Percentiles rank a stretch among this genome's conserved stretches.
phyloP scores from a whole-genome alignment of 345 rosid species.

The Eucalyptus marginata region DNA sequence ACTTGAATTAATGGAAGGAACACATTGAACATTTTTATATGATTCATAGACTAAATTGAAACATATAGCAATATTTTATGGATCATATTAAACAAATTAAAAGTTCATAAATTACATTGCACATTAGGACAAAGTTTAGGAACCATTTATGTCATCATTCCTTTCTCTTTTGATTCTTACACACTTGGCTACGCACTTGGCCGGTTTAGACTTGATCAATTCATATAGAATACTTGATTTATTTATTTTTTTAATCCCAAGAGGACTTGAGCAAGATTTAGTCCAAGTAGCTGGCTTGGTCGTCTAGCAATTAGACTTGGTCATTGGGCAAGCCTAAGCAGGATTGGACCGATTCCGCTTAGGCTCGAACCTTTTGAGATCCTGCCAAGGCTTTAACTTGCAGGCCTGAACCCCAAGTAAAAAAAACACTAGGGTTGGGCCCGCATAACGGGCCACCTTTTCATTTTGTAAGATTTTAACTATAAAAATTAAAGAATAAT shows the following conservation, averaged over 20 bases:
- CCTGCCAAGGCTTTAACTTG: no score
- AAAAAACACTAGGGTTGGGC: not conserved
- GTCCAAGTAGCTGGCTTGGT: not conserved
- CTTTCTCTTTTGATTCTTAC: not conserved
- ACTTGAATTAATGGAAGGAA: no score
- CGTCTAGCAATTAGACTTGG: not conserved
- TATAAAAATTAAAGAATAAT: not conserved
- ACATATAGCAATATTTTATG: not conserved
- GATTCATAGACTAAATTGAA: not conserved
- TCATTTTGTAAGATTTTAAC: not conserved
- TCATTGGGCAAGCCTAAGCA: not conserved
- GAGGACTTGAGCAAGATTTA: not conserved
- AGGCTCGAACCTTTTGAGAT: not conserved
- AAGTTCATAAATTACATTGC: no score
- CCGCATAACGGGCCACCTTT: accelerated
- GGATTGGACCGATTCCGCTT: not conserved
- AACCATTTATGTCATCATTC: not conserved
- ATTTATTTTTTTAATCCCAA: not conserved
- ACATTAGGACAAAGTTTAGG: accelerated
- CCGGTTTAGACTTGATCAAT: not conserved
- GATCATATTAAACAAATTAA: no score
- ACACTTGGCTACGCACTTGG: not conserved
- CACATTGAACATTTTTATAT: no score
- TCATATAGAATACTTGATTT: not conserved
- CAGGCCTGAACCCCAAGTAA: no score